Base-by-base conservation (phyloP, 805 yeast species). In the Zygosaccharomyces pseudorouxii region DNA sequence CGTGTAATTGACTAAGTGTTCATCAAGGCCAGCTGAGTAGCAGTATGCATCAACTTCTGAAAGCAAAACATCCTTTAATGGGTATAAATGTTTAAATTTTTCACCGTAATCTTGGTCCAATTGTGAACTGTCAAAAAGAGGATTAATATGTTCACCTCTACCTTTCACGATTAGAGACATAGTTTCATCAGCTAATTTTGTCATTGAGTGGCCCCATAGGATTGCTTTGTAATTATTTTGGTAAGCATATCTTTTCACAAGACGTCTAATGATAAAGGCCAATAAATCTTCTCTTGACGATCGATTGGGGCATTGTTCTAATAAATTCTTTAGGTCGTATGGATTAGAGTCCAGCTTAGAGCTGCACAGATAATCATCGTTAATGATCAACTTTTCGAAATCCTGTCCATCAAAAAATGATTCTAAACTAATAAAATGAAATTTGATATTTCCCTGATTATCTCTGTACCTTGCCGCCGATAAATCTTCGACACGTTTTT, bases 121-220 rank as follows among this genome's bases (percentile, higher is more conserved):
- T 31, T 46, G 66, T 3, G 70, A 76, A 54, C 79, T 81, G 6
- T 82, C 70, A 20, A 84, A 61, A 9, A 72, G 64, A 4, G 69
- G 61, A 22, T 86, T 76, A 5, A 90, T 76, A 29, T 74, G 75
- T 1, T 84, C 73, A 0, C 97, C 98, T 52, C 96, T 76, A 10
- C 98, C 98, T 58, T 83, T 86, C 4, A 89, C 89, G 0, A 95
- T 84, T 47, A 86, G 67, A 0, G 95, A 75, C 29, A 92, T 71
- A n/a, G 86, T 80, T 52, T 82, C 81, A 57, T 84, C 88, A 1
- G 97, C 95, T 20, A 90, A 63, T 37, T 82, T 75, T 0, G 96
- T 86, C 95, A 88, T 86, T 23, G 86, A 81, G 59, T 83, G 86
- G 1, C 92, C 88, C 70, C 80, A 79, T 7, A 89, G 43, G 3